Evolutionary conservation across 2,329 filamentous ascomycete genomes (phyloP).

Genomic region (Aspergillus sp.): DNA sequence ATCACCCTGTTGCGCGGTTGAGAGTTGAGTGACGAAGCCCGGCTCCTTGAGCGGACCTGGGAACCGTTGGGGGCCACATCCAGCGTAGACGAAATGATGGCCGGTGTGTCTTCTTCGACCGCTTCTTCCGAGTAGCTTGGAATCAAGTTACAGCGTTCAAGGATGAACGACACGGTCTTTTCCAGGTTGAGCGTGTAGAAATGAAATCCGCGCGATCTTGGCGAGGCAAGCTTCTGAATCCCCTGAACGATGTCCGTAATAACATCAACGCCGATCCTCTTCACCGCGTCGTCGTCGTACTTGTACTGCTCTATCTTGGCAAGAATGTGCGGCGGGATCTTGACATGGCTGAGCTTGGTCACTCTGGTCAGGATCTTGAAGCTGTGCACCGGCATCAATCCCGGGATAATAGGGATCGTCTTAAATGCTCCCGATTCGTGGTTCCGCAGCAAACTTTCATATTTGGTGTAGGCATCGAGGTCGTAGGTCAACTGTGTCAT

Average conservation of each 20-base stretch:
- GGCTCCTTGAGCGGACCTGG: conserved; percentile 38
- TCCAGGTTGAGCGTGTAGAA: conserved; percentile 97
- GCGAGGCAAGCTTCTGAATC: conserved; percentile 57
- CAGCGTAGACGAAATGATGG: conserved; percentile 14
- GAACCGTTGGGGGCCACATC: conserved; percentile 18
- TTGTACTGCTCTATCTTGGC: conserved; percentile 47
- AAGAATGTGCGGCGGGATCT: conserved; percentile 63
- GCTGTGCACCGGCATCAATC: conserved; percentile 94
- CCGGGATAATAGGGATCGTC: conserved; percentile 81
- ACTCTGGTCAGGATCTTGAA: conserved; percentile 93
- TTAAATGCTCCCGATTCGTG: conserved; percentile 82
- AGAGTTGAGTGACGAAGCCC: conserved; percentile 71
- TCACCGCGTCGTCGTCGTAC: conserved; percentile 42
- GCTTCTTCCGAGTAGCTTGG: conserved; percentile 46
- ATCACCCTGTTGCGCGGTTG: conserved; percentile 84
- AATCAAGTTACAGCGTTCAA: conserved; percentile 80
- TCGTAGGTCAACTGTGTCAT: conserved; percentile 99
- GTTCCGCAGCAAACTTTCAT: conserved; percentile 66
- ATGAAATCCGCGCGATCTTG: conserved; percentile 71
- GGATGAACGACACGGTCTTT: conserved; percentile 87
- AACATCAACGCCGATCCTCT: conserved; percentile 49
- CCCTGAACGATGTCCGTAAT: conserved; percentile 74
- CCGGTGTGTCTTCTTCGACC: conserved; percentile 26
- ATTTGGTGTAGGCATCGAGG: conserved; percentile 68
- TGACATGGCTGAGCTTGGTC: conserved; percentile 87